A percentile compares a stretch with the other conserved stretches of the same genome.
These are phyloP conservation scores for Spatholobus suberectus DNA, from an alignment of 306 rosid genomes.

Conservation along the genomic window DNA sequence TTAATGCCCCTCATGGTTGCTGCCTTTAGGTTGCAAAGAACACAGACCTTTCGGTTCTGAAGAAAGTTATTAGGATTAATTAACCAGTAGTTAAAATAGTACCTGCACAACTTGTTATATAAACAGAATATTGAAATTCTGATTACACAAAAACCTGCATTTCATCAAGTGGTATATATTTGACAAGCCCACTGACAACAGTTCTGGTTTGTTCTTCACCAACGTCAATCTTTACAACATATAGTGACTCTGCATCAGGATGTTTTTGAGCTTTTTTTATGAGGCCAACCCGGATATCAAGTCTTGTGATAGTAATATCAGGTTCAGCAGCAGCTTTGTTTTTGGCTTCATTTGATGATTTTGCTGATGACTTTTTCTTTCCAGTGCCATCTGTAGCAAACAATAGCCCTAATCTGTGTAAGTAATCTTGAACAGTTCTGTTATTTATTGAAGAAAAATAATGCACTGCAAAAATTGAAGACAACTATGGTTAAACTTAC, in stretches of 20 bases:
- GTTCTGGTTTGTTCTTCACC: constrained; percentile 86
- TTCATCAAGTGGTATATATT: constrained; percentile 83
- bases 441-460: background rate
- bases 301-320: constrained; percentile 78
- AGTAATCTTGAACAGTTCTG: constrained; percentile 28
- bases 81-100: constrained; percentile 9
- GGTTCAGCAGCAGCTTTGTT: constrained; percentile 59
- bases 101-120: background rate
- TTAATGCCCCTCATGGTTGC: constrained; percentile 86
- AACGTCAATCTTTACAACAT: constrained; percentile 93
- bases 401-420: constrained; percentile 9
- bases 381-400: constrained; percentile 61
- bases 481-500: background rate
- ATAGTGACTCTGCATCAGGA: constrained; percentile 93
- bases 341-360: constrained; percentile 58
- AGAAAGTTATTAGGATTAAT: constrained; percentile 33
- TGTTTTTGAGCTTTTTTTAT: constrained; percentile 80
- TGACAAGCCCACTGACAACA: constrained; percentile 96
- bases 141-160: constrained; percentile 75
- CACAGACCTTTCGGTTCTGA: constrained; percentile 93
- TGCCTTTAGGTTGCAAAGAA: constrained; percentile 95
- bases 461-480: background rate
- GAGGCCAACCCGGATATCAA: constrained; percentile 90
- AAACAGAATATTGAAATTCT: constrained; percentile 9
- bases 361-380: constrained; percentile 71